phyloP scores from a whole-genome alignment of 2,329 filamentous ascomycete species.

The Scolecobasidium constrictum region DNA sequence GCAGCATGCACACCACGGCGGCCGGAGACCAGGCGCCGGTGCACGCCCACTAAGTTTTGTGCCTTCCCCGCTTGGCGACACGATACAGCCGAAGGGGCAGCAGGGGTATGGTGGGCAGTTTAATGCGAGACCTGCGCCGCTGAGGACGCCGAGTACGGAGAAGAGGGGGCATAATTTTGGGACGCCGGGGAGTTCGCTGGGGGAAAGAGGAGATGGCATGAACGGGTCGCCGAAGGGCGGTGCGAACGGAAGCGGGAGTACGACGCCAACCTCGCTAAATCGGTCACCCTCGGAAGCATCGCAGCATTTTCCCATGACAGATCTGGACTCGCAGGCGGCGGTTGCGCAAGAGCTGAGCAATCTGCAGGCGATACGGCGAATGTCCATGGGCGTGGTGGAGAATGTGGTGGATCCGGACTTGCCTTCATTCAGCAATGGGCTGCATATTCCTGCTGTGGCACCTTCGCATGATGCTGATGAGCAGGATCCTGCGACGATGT shows the following conservation, averaged over 20 bases:
- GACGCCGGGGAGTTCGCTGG: background rate
- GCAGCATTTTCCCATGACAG: conserved; percentile 28
- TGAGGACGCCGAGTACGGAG: background rate
- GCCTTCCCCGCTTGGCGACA: conserved; percentile 9
- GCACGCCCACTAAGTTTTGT: conserved; percentile 10
- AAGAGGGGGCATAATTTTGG: background rate
- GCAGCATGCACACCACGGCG: conserved; percentile 19
- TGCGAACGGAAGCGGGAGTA: conserved; percentile 15
- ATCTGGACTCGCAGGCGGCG: conserved; percentile 79
- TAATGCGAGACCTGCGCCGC: background rate
- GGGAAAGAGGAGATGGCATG: background rate
- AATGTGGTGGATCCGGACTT: conserved; percentile 61
- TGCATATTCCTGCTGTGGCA: conserved; percentile 52
- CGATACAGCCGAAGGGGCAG: background rate
- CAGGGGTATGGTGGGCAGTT: background rate
- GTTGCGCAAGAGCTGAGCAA: conserved; percentile 90
- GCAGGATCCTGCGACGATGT: conserved; percentile 75
- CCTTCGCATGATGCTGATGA: conserved; percentile 59
- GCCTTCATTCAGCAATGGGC: conserved; percentile 56
- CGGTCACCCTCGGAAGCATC: conserved; percentile 5
- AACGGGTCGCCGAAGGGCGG: background rate
- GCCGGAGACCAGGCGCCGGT: conserved; percentile 12
- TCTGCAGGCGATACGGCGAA: conserved; percentile 74
- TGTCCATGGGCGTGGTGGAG: conserved; percentile 76
- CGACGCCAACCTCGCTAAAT: conserved; percentile 26